phyloP scores from a whole-genome alignment of 2,329 filamentous ascomycete species.

The Knoxdaviesia capensis region DNA sequence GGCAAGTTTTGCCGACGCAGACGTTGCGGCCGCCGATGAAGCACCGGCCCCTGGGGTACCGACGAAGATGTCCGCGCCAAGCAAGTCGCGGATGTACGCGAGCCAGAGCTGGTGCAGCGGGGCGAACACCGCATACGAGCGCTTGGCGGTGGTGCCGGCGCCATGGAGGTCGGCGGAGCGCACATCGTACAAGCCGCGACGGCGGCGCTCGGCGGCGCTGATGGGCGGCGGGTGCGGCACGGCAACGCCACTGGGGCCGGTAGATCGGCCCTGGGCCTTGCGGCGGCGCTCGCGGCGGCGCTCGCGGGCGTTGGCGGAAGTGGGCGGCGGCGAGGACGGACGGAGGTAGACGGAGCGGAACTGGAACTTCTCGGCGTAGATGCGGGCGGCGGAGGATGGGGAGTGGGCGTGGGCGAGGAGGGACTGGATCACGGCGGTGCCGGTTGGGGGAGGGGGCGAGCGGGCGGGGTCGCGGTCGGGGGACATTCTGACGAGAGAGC shows the following conservation, averaged over 20 bases:
- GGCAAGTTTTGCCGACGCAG: slow-evolving; percentile 52
- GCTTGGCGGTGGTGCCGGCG: slow-evolving; percentile 23
- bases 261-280: slow-evolving; percentile 16
- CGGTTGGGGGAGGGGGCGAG: too few species aligned
- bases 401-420: slow-evolving; percentile 67
- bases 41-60: slow-evolving; percentile 37
- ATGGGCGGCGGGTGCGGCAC: slow-evolving; percentile 40
- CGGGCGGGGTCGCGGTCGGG: slow-evolving; percentile 3
- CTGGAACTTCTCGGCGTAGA: slow-evolving; percentile 68
- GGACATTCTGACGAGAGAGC: slow-evolving; percentile 12
- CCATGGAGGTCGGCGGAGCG: slow-evolving; percentile 43
- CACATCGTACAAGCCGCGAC: slow-evolving; percentile 53
- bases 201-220: slow-evolving; percentile 59
- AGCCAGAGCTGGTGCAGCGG: slow-evolving; percentile 65
- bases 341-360: slow-evolving; percentile 64
- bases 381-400: slow-evolving; percentile 45
- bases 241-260: neutral
- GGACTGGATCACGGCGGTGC: slow-evolving; percentile 29
- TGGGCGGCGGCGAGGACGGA: slow-evolving; percentile 46
- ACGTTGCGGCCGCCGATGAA: slow-evolving; percentile 30
- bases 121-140: slow-evolving; percentile 49
- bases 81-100: slow-evolving; percentile 64
- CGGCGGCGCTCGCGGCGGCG: slow-evolving; percentile 27
- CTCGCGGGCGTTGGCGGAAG: slow-evolving; percentile 33
- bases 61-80: slow-evolving; percentile 39